Evolutionary conservation across 164 flowering plant genomes (phyloP).

Genomic region (Platanus orientalis): DNA sequence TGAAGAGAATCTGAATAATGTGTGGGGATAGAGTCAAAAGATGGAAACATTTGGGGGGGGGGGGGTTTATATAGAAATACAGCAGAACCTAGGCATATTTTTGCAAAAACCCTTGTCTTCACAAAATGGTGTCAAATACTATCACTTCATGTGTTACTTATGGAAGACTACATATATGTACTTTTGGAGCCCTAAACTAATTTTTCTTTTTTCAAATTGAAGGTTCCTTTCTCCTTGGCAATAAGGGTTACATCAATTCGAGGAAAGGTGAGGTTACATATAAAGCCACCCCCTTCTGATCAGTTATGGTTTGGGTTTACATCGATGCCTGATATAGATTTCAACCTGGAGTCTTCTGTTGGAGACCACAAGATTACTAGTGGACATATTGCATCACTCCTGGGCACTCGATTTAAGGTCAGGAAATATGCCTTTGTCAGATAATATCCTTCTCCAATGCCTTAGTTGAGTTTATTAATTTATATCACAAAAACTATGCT

Average conservation of each 20-base stretch:
- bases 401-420: constrained; percentile 81
- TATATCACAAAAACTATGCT: too few species aligned
- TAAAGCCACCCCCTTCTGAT: constrained; percentile 98
- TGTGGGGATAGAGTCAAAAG: too few species aligned
- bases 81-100: too few species aligned
- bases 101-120: too few species aligned
- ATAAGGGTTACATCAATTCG: constrained; percentile 67
- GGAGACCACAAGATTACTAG: constrained; percentile 81
- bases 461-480: too few species aligned
- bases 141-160: too few species aligned
- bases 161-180: not conserved
- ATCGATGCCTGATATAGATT: constrained; percentile 84
- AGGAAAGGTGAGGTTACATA: constrained; percentile 66
- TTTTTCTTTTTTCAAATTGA: constrained; percentile 4
- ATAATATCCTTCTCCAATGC: not conserved
- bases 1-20: too few species aligned
- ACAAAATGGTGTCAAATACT: too few species aligned
- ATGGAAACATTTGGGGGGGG: too few species aligned
- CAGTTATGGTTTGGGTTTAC: constrained; percentile 86
- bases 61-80: too few species aligned
- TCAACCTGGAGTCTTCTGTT: constrained; percentile 66
- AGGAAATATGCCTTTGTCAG: constrained; percentile 4
- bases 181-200: not conserved
- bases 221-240: constrained; percentile 85
- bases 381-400: constrained; percentile 58